Base-by-base conservation (phyloP, 148 eudicot genomes). In the Fagopyrum homotropicum region DNA sequence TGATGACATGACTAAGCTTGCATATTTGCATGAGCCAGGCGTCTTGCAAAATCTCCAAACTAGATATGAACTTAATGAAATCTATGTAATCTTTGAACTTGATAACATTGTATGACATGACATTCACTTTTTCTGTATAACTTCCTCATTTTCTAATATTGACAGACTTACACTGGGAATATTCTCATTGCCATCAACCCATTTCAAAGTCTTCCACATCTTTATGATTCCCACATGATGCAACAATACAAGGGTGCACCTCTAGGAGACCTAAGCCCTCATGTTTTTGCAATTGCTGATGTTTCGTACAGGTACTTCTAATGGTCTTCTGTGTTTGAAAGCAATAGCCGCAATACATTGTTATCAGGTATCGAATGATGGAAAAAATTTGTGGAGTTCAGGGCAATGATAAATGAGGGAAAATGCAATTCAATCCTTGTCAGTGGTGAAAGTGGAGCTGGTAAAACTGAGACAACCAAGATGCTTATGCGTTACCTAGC, bases 401-500 rank as follows among this genome's bases (percentile, higher is more conserved):
- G 98, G 92, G 98, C 95, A 63, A 93, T 93, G 98, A 80, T 91
- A 72, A 87, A 91, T 57, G 97, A 93, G 86, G 87, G 89, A 30
- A 91, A 91, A 86, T 87, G 97, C 83, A 93, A 93, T 81, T 93
- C 98, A 9, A 91, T 94, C 84, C 93, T 93, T 30, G 97, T 94
- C 43, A 89, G 97, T 80, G 94, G 97, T 75, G 97, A 94, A 81
- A 94, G 97, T 87, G 97, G 97, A 79, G 97, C 97, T 14, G 98
- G 98, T 74, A 94, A 94, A 88, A 94, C 98, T 47, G 98, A 94
- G 89, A 94, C 96, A 55, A 94, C 98, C 56, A 93, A 93, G 84
- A 93, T 93, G 98, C 92, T 93, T 82, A 93, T 91, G 98, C 89
- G 69, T n/a, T 93, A 93, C 81, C 97, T 93, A 74, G 98, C 98